These are phyloP conservation scores for Lachnellula occidentalis DNA, from an alignment of 2,329 filamentous ascomycete species.

Conservation along the genomic window DNA sequence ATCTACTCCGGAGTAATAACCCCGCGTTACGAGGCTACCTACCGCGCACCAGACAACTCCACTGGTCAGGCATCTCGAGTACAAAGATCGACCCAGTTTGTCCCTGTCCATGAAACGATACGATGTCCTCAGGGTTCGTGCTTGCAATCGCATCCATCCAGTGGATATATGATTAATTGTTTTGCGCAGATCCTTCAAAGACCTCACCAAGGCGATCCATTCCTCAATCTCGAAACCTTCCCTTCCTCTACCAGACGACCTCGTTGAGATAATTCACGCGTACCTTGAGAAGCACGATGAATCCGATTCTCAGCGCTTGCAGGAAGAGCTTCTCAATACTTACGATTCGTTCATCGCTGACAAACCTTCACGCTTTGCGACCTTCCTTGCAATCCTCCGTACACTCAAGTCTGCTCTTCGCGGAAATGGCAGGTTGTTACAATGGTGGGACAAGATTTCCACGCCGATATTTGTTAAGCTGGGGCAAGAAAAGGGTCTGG, in stretches of 20 bases:
- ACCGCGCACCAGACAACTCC: not conserved
- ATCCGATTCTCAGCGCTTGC: constrained; percentile 60
- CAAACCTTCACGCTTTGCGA: constrained; percentile 49
- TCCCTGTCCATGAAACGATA: constrained; percentile 11
- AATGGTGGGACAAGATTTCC: constrained; percentile 67
- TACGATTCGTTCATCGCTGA: constrained; percentile 60
- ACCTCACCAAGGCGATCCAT: constrained; percentile 53
- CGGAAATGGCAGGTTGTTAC: constrained; percentile 55
- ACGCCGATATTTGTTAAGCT: constrained; percentile 51
- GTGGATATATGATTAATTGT: not conserved
- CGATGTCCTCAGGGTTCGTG: constrained; percentile 20
- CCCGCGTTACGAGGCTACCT: not conserved
- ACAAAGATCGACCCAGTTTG: constrained; percentile 9
- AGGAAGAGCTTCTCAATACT: constrained; percentile 64
- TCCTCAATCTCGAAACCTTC: constrained; percentile 44
- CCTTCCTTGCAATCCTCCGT: constrained; percentile 65
- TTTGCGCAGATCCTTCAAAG: constrained; percentile 41
- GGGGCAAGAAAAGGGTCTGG: constrained; percentile 55
- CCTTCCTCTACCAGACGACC: constrained; percentile 61
- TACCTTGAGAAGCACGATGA: constrained; percentile 70
- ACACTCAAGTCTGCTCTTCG: constrained; percentile 59
- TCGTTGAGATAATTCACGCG: constrained; percentile 54
- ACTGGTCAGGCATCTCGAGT: not conserved
- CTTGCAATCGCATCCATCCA: not conserved
- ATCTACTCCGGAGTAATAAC: not conserved